Evolutionary conservation across 2,329 filamentous ascomycete species (phyloP).

Genomic region (Macrophomina phaseolina): DNA sequence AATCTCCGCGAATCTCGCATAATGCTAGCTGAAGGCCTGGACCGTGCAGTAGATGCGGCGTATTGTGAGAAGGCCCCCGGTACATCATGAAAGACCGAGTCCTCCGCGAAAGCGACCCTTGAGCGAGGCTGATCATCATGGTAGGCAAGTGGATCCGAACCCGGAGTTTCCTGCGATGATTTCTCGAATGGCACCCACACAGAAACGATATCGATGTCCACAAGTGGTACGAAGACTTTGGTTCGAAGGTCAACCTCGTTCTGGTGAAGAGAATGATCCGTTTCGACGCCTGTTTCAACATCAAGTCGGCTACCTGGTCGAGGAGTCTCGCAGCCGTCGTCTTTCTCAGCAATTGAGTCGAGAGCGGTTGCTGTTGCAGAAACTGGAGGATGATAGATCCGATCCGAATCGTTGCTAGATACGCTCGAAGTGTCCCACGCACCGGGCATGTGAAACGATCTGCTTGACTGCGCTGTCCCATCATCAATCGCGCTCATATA

Average conservation of each 20-base stretch:
- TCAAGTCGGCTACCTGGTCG: constrained; percentile 43
- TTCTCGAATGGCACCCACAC: constrained; percentile 42
- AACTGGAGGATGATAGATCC: not conserved
- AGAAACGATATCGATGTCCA: constrained; percentile 45
- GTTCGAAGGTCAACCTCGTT: not conserved
- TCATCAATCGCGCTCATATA: constrained; percentile 74
- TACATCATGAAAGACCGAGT: constrained; percentile 48
- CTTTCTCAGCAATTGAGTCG: constrained; percentile 35
- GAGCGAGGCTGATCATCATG: constrained; percentile 5
- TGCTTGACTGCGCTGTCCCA: constrained; percentile 35
- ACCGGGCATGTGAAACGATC: constrained; percentile 44
- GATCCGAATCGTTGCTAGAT: constrained; percentile 31
- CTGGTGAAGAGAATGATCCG: not conserved
- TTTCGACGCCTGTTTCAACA: not conserved
- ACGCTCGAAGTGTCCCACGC: constrained; percentile 47
- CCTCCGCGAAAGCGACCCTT: constrained; percentile 36
- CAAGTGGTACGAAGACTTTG: constrained; percentile 35
- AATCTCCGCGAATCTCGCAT: constrained; percentile 13
- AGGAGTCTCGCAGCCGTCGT: constrained; percentile 48
- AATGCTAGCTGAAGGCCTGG: constrained; percentile 32
- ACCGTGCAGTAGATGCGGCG: constrained; percentile 48
- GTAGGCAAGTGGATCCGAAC: not conserved
- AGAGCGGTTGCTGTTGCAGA: constrained; percentile 24
- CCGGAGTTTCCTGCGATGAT: not conserved
- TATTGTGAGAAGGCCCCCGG: constrained; percentile 57